These are phyloP conservation scores for Sugiyamaella japonica DNA, from an alignment of 1,139 yeast species.

Conservation along the genomic window DNA sequence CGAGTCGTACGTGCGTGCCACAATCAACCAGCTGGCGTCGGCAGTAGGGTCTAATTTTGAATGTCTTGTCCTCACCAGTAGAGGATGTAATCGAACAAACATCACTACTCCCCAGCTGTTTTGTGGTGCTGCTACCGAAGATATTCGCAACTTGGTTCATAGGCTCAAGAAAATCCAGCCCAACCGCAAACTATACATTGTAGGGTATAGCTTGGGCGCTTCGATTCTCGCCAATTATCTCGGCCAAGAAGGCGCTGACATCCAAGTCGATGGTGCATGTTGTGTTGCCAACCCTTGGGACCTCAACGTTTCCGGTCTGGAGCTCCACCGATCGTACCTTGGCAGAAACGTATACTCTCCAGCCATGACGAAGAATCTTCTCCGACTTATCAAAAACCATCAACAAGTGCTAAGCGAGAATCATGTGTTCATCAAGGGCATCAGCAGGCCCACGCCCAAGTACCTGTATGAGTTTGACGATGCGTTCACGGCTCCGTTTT, in stretches of 20 bases:
- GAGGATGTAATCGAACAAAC: constrained; percentile 87
- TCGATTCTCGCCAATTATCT: constrained; percentile 74
- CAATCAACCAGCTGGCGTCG: constrained; percentile 33
- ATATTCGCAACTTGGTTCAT: constrained; percentile 60
- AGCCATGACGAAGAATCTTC: constrained; percentile 64
- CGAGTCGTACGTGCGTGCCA: constrained; percentile 77
- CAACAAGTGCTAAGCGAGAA: constrained; percentile 51
- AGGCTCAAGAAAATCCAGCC: constrained; percentile 60
- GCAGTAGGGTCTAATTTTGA: constrained; percentile 48
- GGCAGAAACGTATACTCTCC: constrained; percentile 66
- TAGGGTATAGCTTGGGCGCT: constrained; percentile 90
- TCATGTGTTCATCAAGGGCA: constrained; percentile 41
- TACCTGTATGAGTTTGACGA: constrained; percentile 65
- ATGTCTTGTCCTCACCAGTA: constrained; percentile 69
- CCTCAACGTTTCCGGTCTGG: constrained; percentile 56
- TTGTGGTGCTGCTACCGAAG: constrained; percentile 73
- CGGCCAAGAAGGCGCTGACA: constrained; percentile 62
- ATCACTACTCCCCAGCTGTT: constrained; percentile 74
- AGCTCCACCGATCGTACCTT: constrained; percentile 54
- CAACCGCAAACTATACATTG: constrained; percentile 67
- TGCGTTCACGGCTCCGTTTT: constrained; percentile 65
- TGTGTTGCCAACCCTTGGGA: constrained; percentile 86
- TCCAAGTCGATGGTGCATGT: constrained; percentile 61
- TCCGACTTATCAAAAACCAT: constrained; percentile 63
- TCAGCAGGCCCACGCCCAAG: constrained; percentile 40